A percentile compares a stretch with the other conserved stretches of the same genome.
These are phyloP conservation scores for Dryas alaskensis DNA, from an alignment of 306 rosid genomes.

Conservation along the genomic window DNA sequence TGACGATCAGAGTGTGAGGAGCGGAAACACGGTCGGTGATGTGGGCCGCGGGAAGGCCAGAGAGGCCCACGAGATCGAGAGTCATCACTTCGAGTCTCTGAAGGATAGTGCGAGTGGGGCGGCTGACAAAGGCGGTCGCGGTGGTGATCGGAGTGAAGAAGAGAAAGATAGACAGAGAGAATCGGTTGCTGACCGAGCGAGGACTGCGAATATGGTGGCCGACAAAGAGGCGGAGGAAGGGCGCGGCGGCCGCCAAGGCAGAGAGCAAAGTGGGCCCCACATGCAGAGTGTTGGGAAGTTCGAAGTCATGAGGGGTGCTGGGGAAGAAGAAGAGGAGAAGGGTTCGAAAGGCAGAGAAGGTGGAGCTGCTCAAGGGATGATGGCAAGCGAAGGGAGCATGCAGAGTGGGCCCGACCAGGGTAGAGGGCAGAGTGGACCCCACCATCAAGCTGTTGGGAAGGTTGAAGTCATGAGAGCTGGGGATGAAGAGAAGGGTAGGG, in stretches of 20 bases:
- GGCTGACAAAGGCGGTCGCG: too few relatives aligned
- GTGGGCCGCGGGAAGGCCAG: constrained; percentile 20
- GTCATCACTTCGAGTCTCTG: constrained; percentile 49
- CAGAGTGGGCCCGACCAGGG: neutral
- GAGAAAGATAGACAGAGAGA: constrained; percentile 23
- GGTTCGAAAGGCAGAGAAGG: constrained; percentile 9
- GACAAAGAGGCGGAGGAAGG: constrained; percentile 20
- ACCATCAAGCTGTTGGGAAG: too few relatives aligned
- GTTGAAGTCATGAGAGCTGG: too few relatives aligned
- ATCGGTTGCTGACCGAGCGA: constrained; percentile 21
- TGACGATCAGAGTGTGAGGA: neutral
- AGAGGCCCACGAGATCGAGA: constrained; percentile 22
- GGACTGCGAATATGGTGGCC: constrained; percentile 15
- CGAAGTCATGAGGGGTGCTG: constrained; percentile 8
- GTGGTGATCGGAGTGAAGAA: neutral
- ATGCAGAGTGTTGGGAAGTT: constrained; percentile 20
- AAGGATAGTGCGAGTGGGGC: constrained; percentile 1
- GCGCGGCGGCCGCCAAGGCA: too few relatives aligned
- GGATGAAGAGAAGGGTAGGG: neutral
- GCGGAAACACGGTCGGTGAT: neutral
- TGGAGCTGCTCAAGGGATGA: neutral
- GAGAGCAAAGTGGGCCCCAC: neutral
- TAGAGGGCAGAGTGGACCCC: neutral
- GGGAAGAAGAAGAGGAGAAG: constrained; percentile 4
- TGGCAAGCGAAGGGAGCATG: too few relatives aligned